Evolutionary conservation across 78 protist genomes (phyloP), one percentile per base, ranked within the genome.

Genomic region (Emiliania huxleyi): DNA sequence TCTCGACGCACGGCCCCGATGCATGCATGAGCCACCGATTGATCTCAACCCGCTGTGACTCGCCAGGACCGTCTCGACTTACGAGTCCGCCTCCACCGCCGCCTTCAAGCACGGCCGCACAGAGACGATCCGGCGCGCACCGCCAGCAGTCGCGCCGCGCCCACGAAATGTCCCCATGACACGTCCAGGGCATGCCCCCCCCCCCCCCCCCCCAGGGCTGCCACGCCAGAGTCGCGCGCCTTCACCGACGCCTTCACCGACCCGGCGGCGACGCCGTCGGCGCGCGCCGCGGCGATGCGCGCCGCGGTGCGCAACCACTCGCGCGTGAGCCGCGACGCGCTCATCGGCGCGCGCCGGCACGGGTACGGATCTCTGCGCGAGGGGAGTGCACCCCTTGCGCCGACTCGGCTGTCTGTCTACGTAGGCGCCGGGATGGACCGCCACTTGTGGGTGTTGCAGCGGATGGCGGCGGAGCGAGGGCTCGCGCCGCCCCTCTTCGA

Each of bases 101-200:
- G 93, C 93, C n/a, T 91, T 46, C 93, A 91, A 91, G 75, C 93
- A 91, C 38, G 93, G 93, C 38, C 87, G 93, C 19, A 91, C 93
- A 4, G 93, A 91, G 75, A 90, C 93, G 44, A 73, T 37, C 43
- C 83, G 83, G 42, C 46, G 55, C 5, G 5, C 55, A 48, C 15
- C 25, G n/a, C n/a, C n/a, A n/a, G n/a, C n/a, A n/a, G n/a, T n/a
- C n/a, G n/a, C n/a, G n/a, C n/a, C n/a, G n/a, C n/a, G n/a, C n/a
- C n/a, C n/a, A n/a, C n/a, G n/a, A n/a, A n/a, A n/a, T n/a, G n/a
- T n/a, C n/a, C n/a, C n/a, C n/a, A n/a, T n/a, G n/a, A n/a, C n/a
- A n/a, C n/a, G n/a, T n/a, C n/a, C n/a, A n/a, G n/a, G n/a, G n/a
- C n/a, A n/a, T n/a, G n/a, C n/a, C n/a, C n/a, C n/a, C n/a, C n/a